Evolutionary conservation across 192 early-diverging fungal species (phyloP), one percentile per base, ranked within the genome.

Genomic region (Backusella luteola): DNA sequence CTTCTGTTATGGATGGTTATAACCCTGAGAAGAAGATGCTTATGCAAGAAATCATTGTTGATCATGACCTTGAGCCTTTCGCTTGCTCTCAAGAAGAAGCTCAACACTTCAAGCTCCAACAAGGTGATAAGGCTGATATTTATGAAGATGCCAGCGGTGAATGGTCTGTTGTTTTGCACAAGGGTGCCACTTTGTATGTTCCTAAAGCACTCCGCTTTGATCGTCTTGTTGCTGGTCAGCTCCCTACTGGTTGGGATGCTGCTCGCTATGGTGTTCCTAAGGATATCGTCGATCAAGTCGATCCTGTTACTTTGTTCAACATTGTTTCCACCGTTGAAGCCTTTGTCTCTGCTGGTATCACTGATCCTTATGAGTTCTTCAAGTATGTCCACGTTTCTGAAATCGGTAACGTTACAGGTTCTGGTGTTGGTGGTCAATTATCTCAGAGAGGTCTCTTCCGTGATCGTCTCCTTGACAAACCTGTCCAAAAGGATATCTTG

Each of bases 341-440:
- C 34, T 85, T 98, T 71, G 86, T 96, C 66, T 87, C 94, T 38
- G 93, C 93, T 74, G 96, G 96, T 87, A 93, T 98, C 67, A 96
- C 95, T 23, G 96, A 98, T 77, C 96, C 96, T 36, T 98, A 98
- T 88, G 96, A 98, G 85, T 93, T 98, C 87, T 98, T 94, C 90
- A 88, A 96, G 81, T 96, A 97, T 76, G 94, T 98, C 59, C 96
- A 98, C 82, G 94, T 98, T 56, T 93, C 92, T 77, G 95, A 98
- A 81, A 89, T 98, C 42, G 96, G 96, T 73, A 98, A 95, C 90
- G 89, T 91, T 39, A 88, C 91, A 41, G 96, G 96, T 76, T 94
- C 93, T 67, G 95, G 95, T 85, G 90, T 97, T 44, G 96, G 96
- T 81, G 96, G 96, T 73, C 91, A 93, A 85, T 79, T 88, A 6